Evolutionary conservation across 2,329 filamentous ascomycete genomes (phyloP), one percentile per base, ranked within the genome.

Genomic region (Diatrype stigma): DNA sequence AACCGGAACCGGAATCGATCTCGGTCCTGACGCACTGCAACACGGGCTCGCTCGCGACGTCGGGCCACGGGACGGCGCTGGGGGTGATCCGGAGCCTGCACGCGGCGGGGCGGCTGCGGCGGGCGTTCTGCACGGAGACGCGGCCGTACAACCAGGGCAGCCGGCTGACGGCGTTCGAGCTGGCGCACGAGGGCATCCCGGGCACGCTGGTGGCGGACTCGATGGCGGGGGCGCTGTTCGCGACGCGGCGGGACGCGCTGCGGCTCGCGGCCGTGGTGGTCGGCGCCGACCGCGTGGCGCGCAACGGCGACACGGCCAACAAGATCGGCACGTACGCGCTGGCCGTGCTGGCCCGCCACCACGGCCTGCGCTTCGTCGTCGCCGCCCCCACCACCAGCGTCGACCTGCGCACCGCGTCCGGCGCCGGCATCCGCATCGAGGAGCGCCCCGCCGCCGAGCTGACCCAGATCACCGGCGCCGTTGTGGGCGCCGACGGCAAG

Each of bases 11-110:
- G n/a, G n/a, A n/a, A n/a, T n/a, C n/a, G 71, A 60, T 96, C 45
- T 90, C 89, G n/a, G 86, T 99, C 42, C 73, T 99, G 59, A 99
- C 94, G 11, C 95, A 99, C 71, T 99, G 94, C 78, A 99, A 99
- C 70, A 99, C 94, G 21, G 94, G 94, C 26, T 96, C 93, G 19
- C 84, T 99, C 32, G 94, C 94, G 23, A 99, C 94, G 1, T 96
- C 94, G 16, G 94, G 94, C n/a, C 96, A 97, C 66, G 94, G 94
- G 47, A 99, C 94, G 11, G 94, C 94, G 0, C 78, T 99, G 2
- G 94, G 94, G 21, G 94, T 99, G 47, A 91, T 99, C 60, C 89
- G 94, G 51, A 90, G 89, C 4, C 77, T 99, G 5, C 82, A 89
- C 63, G 72, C 81, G 12, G 77, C 77, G 50, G 76, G 78, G 5